Base-by-base conservation (phyloP, 805 yeast species). In the Wickerhamiella brachini region DNA sequence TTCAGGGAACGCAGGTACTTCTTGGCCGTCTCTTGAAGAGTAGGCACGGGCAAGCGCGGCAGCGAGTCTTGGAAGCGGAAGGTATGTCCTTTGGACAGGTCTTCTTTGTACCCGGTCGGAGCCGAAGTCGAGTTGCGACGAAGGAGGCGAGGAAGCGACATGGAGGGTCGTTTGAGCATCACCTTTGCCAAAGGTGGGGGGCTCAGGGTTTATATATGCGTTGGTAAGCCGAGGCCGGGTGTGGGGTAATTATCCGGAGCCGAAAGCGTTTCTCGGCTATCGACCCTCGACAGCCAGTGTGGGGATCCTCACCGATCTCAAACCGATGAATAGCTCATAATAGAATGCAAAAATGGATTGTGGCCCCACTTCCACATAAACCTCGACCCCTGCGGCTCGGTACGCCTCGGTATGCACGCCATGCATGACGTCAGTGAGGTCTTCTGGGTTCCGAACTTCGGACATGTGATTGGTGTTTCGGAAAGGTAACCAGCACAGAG, bases 1-100 rank as follows among this genome's bases (percentile, higher is more conserved):
- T 75, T 76, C 46, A 90, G 77, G 1, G 94, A 77, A 55, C 75
- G 71, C 62, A 89, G 72, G 66, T 86, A 90, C 53, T 77, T 77
- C 10, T 70, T 65, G 44, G 84, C 75, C 3, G 97, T 86, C 49
- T 80, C 78, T 51, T 78, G 74, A 52, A 90, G 72, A 1, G 81
- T 68, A 1, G 98, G 98, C 6, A 90, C 95, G 0, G 97, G 97
- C 57, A 90, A 75, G 48, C 78, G 73, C 6, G 97, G 97, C 50
- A 90, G 75, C 45, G 78, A 69, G 42, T 75, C 71, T 65, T 89
- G 96, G 69, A 73, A 78, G 56, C 80, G 76, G 69, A 71, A 85
- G 54, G 90, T 79, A 53, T 76, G 78, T 39, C 93, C 95, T 59
- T 78, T 78, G 39, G 66, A 61, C 21, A 54, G 52, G 55, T 68